phyloP scores from a whole-genome alignment of 768 basidiomycete genomes.

The Paxillus involutus region DNA sequence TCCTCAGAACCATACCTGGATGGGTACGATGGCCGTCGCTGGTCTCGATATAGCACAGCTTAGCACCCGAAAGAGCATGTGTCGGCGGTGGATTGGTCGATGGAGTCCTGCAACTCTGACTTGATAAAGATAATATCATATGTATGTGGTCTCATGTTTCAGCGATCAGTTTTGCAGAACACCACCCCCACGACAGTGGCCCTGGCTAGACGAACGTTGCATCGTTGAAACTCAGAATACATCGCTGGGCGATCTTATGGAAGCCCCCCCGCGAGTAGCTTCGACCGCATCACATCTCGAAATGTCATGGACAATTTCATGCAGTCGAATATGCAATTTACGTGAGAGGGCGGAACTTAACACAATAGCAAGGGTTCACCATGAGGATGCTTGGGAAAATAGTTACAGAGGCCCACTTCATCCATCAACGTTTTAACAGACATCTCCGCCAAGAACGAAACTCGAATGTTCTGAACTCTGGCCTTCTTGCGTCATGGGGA shows the following conservation, averaged over 20 bases:
- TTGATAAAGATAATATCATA: background rate
- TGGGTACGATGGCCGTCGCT: slow-evolving; percentile 45
- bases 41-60: slow-evolving; percentile 49
- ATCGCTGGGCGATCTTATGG: too few species aligned
- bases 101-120: slow-evolving; percentile 30
- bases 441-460: background rate
- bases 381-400: background rate
- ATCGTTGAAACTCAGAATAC: background rate
- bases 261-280: too few species aligned
- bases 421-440: too few species aligned
- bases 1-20: slow-evolving; percentile 39
- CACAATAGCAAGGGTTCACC: background rate
- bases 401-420: background rate
- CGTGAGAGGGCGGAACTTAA: slow-evolving; percentile 8
- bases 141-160: slow-evolving; percentile 1
- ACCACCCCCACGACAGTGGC: too few species aligned
- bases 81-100: slow-evolving; percentile 62
- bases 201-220: background rate
- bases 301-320: background rate
- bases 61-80: slow-evolving; percentile 53
- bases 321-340: slow-evolving; percentile 11
- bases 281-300: background rate
- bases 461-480: background rate
- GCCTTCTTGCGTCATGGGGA: background rate
- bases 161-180: background rate